Base-by-base conservation (phyloP, 2,329 filamentous ascomycete genomes). In the Diaporthe sp. region DNA sequence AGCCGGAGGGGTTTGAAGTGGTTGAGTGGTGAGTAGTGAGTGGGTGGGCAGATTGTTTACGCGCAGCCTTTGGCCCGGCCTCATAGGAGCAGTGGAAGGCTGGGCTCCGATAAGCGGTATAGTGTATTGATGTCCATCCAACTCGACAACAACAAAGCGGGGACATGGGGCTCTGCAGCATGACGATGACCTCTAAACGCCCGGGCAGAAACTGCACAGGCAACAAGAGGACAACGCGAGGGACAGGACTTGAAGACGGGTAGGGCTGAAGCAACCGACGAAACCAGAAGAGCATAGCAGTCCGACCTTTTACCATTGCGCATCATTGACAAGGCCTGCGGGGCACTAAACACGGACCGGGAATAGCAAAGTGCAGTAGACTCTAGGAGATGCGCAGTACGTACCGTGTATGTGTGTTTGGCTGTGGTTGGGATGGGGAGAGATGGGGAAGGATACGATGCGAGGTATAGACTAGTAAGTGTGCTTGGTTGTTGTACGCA, bases 31-130 rank as follows among this genome's bases (percentile, higher is more conserved):
- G 50, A 22, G 44, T 10, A 12, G 27, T 27, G 51, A 42, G 50
- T 30, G 73, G 44, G 42, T 12, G 32, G 63, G 63, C 32, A 37
- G 63, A 66, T 70, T 91, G 85, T 92, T 80, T 80, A 85, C 88
- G 70, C 87, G 85, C 87, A 83, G 89, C 89, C 88, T 91, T 91
- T 92, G 88, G 89, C 86, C 86, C 83, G 80, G 80, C 81, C 83
- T 84, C 82, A 86, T 88, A 75, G 83, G 77, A 80, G 78, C 76
- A 81, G 79, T 82, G 82, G 83, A 82, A 86, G 84, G 81, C 79
- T 79, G 80, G 86, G 87, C 87, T 90, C 88, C 89, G 86, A 83
- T 83, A 86, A 86, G 86, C 84, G 84, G 87, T 83, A 77, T 78
- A 73, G 76, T 55, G 70, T 72, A 73, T 78, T 76, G 56, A 63